Base-by-base conservation (phyloP, 345 rosid species). In the Aegle marmelos region DNA sequence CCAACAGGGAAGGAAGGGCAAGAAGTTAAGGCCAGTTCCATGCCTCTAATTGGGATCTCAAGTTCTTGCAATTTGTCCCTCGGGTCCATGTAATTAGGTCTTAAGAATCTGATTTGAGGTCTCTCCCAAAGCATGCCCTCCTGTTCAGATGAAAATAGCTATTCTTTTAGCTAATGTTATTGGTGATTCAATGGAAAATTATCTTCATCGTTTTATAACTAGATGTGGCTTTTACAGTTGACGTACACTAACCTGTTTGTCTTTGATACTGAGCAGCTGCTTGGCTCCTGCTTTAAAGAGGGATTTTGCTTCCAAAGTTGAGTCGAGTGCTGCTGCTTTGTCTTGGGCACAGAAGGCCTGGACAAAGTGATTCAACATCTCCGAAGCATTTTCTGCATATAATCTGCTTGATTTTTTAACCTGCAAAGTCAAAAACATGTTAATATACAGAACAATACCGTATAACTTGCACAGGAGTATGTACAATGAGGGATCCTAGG, bases 311-410 rank as follows among this genome's bases (percentile, higher is more conserved):
- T 68, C 84, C 19, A 85, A 9, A 74, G 88, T 83, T 60, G 84
- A 84, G 76, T 85, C 88, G 2, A 66, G 53, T 28, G 94, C 91
- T 54, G 87, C 76, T 21, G 81, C 71, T 48, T 83, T 82, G 65
- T 88, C 88, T 74, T 84, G 78, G 53, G 93, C 89, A 66, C 81
- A 76, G 39, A 93, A 81, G 67, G 91, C 89, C 45, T 88, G 81
- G n/a, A 79, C 80, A 27, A 89, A 86, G 80, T 90, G 72, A 61
- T 88, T 81, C 76, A 90, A 73, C 79, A 94, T 89, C 78, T 84
- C 86, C 3, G 86, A 78, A 64, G 91, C 88, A 84, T 91, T 94
- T 81, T 89, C 94, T 64, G 83, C 82, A 36, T 92, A 94, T 59
- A 79, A 53, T 54, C 76, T 85, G 80, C 91, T 79, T 14, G 73